Evolutionary conservation across 495 filamentous ascomycete species (phyloP).

Genomic region (Penicillium salamii): DNA sequence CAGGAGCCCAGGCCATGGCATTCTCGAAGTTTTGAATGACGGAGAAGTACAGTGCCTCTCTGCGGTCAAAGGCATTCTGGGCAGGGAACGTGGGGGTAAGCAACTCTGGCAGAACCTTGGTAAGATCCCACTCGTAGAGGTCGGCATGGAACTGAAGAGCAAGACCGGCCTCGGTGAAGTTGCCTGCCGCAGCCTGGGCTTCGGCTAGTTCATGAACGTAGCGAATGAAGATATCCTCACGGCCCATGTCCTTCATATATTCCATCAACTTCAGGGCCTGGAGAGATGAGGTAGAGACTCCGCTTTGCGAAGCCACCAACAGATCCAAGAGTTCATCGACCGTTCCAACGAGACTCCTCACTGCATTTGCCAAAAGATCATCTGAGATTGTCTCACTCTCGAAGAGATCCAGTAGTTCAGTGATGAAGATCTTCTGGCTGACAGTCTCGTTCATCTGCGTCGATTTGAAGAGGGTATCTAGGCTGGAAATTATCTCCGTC

Average conservation of each 20-base stretch:
- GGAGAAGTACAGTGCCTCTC: constrained; percentile 86
- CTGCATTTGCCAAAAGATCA: constrained; percentile 71
- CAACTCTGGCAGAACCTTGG: constrained; percentile 62
- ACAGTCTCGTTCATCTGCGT: constrained; percentile 85
- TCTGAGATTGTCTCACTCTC: constrained; percentile 64
- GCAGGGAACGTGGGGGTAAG: constrained; percentile 72
- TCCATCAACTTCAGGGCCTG: constrained; percentile 92
- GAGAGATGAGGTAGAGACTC: constrained; percentile 74
- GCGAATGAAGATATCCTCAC: constrained; percentile 93
- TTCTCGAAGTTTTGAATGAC: constrained; percentile 95
- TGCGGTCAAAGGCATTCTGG: constrained; percentile 88
- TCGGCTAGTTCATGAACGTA: constrained; percentile 92
- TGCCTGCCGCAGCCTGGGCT: constrained; percentile 69
- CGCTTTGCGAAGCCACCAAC: constrained; percentile 85
- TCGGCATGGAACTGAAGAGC: constrained; percentile 90
- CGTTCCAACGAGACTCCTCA: constrained; percentile 74
- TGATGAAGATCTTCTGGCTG: constrained; percentile 87
- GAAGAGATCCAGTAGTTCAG: constrained; percentile 80
- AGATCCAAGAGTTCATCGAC: constrained; percentile 91
- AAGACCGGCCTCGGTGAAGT: constrained; percentile 87
- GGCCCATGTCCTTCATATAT: constrained; percentile 94
- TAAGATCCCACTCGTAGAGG: constrained; percentile 86
- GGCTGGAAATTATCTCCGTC: constrained; percentile 92
- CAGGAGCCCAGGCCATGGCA: constrained; percentile 86
- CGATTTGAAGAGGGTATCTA: constrained; percentile 88